These are phyloP conservation scores for Globisporangium heterothallicum DNA, from an alignment of 352 stramenopile species.

Conservation along the genomic window DNA sequence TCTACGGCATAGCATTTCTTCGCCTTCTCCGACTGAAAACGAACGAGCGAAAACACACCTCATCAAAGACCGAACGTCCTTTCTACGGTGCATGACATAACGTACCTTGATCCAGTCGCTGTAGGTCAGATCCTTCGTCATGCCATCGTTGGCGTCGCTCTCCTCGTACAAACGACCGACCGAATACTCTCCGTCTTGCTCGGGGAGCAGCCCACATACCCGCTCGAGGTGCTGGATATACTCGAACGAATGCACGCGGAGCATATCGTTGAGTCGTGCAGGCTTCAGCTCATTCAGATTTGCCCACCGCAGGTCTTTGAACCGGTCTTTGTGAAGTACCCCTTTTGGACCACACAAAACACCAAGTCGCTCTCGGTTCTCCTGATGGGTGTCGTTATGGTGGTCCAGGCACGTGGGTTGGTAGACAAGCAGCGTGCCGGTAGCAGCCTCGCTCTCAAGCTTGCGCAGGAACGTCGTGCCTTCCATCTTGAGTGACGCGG, in stretches of 20 bases:
- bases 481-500: background rate
- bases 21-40: conserved; percentile 32
- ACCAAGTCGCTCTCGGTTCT: conserved; percentile 50
- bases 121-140: conserved; percentile 25
- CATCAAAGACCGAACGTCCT: background rate
- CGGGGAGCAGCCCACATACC: conserved; percentile 30
- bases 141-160: too few relatives aligned
- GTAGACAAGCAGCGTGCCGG: conserved; percentile 54
- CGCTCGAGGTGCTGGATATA: conserved; percentile 59
- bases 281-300: conserved; percentile 48
- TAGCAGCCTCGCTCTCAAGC: conserved; percentile 18
- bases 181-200: conserved; percentile 39
- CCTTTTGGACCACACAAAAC: conserved; percentile 54
- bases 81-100: too few relatives aligned
- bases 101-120: conserved; percentile 44
- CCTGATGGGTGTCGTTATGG: conserved; percentile 70
- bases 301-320: conserved; percentile 54
- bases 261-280: conserved; percentile 45
- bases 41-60: background rate
- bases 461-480: conserved; percentile 12
- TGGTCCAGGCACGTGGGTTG: conserved; percentile 68
- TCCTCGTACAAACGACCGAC: conserved; percentile 35
- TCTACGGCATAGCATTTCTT: conserved; percentile 39
- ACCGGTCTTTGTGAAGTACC: conserved; percentile 60
- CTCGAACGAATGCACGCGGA: conserved; percentile 57